Percentiles rank a stretch among this genome's conserved stretches.
Evolutionary conservation across 2,329 filamentous ascomycete genomes (phyloP).

Genomic region (Exophiala sp.): DNA sequence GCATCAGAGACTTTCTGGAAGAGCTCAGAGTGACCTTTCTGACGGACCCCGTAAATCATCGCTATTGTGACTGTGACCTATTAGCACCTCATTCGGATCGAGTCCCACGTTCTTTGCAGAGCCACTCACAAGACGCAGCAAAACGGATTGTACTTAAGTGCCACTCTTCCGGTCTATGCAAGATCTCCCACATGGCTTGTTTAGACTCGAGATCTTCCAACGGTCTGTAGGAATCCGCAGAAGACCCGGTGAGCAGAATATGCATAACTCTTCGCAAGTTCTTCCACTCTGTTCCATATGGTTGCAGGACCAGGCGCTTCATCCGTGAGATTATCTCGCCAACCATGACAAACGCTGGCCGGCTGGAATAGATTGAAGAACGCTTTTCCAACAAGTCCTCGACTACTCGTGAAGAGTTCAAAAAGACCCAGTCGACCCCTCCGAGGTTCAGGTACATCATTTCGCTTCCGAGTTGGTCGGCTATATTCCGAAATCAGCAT

Average conservation of each 20-base stretch:
- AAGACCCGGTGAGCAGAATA: slow-evolving; percentile 30
- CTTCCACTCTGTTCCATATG: slow-evolving; percentile 25
- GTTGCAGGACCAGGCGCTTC: slow-evolving; percentile 45
- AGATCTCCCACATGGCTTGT: slow-evolving; percentile 30
- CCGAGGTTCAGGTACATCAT: background rate
- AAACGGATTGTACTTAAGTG: background rate
- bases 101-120: background rate
- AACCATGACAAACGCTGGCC: slow-evolving; percentile 28
- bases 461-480: background rate
- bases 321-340: slow-evolving; percentile 32
- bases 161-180: slow-evolving; percentile 39
- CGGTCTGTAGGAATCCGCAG: slow-evolving; percentile 16
- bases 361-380: slow-evolving; percentile 36
- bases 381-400: slow-evolving; percentile 37
- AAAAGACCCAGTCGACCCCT: slow-evolving; percentile 8
- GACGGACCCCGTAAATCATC: background rate
- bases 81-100: background rate
- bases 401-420: slow-evolving; percentile 8
- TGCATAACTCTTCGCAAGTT: slow-evolving; percentile 22
- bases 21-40: background rate
- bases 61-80: background rate
- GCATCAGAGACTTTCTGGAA: background rate
- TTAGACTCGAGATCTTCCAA: slow-evolving; percentile 19
- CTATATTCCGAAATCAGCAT: too few relatives aligned
- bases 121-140: background rate